Conservation (phyloP, 2,329 filamentous ascomycete genomes). For the Penicillium sp. region DNA sequence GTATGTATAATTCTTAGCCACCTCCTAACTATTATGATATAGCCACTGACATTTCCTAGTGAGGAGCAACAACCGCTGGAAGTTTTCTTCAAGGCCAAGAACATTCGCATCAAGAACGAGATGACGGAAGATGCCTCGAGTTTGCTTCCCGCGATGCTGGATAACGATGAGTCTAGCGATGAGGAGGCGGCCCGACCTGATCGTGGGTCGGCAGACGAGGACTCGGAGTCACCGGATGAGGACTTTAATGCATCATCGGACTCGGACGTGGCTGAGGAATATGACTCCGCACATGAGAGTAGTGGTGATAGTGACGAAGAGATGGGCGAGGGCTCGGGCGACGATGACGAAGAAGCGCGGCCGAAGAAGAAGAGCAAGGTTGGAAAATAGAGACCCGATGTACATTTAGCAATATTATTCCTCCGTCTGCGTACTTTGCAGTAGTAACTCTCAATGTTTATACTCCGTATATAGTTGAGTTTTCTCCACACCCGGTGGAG, state of each 20-base stretch:
- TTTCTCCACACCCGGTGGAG: slow-evolving; percentile 17
- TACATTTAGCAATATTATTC: slow-evolving; percentile 14
- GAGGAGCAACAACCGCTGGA: slow-evolving; percentile 98
- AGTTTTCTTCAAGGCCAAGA: slow-evolving; percentile 95
- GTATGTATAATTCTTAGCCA: slow-evolving; percentile 39
- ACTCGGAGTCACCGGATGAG: slow-evolving; percentile 92
- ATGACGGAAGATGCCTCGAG: slow-evolving; percentile 82
- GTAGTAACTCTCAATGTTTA: no score
- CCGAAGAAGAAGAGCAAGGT: slow-evolving; percentile 69
- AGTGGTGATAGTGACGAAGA: slow-evolving; percentile 69
- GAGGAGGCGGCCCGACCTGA: slow-evolving; percentile 74
- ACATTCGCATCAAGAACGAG: slow-evolving; percentile 95
- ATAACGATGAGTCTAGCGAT: slow-evolving; percentile 84
- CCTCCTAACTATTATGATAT: background rate
- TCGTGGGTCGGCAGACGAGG: slow-evolving; percentile 91
- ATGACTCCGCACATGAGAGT: slow-evolving; percentile 87
- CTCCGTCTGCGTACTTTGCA: no score
- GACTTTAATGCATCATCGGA: slow-evolving; percentile 94
- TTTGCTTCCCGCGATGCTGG: slow-evolving; percentile 77
- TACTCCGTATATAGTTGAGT: no score
- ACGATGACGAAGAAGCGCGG: slow-evolving; percentile 48
- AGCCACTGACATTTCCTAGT: slow-evolving; percentile 34
- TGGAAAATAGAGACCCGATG: slow-evolving; percentile 33
- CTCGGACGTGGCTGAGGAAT: slow-evolving; percentile 95
- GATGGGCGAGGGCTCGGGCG: slow-evolving; percentile 55